Evolutionary conservation across 1,284 basidiomycete genomes (phyloP).

Genomic region (Amylostereum areolatum): DNA sequence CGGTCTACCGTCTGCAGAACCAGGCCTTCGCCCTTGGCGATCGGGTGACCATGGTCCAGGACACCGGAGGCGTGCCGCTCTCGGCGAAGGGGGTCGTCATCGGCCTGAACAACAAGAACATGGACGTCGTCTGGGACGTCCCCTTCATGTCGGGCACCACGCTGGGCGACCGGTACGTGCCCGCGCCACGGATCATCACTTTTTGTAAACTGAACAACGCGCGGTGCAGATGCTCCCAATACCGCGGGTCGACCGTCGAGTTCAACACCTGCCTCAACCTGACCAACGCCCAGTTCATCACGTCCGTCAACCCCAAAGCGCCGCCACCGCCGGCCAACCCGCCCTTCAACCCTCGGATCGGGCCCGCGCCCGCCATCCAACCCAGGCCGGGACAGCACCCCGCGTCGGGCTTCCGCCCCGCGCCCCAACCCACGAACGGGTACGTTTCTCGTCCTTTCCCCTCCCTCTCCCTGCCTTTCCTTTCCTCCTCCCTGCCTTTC

Average conservation of each 20-base stretch:
- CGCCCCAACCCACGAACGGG: conserved; percentile 31
- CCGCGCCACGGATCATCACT: conserved; percentile 1
- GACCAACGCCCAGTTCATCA: conserved; percentile 75
- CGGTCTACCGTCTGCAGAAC: conserved; percentile 84
- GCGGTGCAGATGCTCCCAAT: conserved; percentile 71
- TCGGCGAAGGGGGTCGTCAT: conserved; percentile 92
- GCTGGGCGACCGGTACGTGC: conserved; percentile 70
- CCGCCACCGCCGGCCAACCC: conserved; percentile 32
- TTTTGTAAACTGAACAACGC: not conserved
- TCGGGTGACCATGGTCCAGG: conserved; percentile 92
- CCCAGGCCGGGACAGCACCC: conserved; percentile 44
- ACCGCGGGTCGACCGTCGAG: conserved; percentile 81
- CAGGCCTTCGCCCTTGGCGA: conserved; percentile 94
- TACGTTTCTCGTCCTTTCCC: conserved; percentile 14
- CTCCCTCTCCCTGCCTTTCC: not conserved
- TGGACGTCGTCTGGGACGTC: conserved; percentile 97
- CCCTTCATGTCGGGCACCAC: conserved; percentile 92
- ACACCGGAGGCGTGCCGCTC: conserved; percentile 90
- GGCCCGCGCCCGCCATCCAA: conserved; percentile 56
- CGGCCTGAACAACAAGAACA: conserved; percentile 77
- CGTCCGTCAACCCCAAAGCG: conserved; percentile 56
- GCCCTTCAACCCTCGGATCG: conserved; percentile 63
- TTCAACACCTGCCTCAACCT: conserved; percentile 86
- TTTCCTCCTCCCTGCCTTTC: too few species aligned
- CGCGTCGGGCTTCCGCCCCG: conserved; percentile 56